A percentile compares a stretch with the other conserved stretches of the same genome.
These are phyloP conservation scores for Centaurea solstitialis DNA, from an alignment of 129 eudicot genomes.

Conservation along the genomic window DNA sequence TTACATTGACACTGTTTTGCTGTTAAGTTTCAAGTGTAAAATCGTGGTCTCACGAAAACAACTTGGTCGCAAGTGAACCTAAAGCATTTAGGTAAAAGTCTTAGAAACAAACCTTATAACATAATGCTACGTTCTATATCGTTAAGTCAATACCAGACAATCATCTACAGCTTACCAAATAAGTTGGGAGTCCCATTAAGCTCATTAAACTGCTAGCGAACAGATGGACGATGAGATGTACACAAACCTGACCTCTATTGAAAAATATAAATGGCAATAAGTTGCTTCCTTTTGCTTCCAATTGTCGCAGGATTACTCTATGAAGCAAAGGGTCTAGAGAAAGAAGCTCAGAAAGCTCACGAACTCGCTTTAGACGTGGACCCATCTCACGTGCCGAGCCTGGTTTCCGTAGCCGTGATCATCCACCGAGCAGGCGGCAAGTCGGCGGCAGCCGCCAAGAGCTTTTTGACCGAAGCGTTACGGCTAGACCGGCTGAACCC, in stretches of 20 bases:
- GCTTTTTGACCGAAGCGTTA: constrained; percentile 78
- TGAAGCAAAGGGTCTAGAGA: constrained; percentile 70
- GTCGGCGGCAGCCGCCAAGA: constrained; percentile 47
- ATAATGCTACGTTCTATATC: too few species aligned
- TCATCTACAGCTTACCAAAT: too few species aligned
- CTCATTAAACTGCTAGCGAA: too few species aligned
- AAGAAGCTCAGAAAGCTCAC: constrained; percentile 69
- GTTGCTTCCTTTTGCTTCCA: not conserved
- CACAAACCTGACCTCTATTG: not conserved
- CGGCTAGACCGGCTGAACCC: constrained; percentile 65
- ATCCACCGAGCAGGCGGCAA: constrained; percentile 50
- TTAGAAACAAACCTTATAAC: too few species aligned
- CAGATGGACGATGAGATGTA: not conserved
- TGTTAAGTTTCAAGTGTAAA: too few species aligned
- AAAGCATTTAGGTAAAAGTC: not conserved
- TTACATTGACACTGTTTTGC: too few species aligned
- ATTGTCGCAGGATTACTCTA: constrained; percentile 58
- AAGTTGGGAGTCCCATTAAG: too few species aligned
- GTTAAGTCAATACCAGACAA: too few species aligned
- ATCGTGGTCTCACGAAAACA: too few species aligned
- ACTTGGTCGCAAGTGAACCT: too few species aligned
- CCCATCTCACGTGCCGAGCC: constrained; percentile 65
- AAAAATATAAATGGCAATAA: not conserved
- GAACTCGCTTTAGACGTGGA: constrained; percentile 65
- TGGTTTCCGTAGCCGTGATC: constrained; percentile 66